Evolutionary conservation across 495 filamentous ascomycete genomes (phyloP).

Genomic region (Monascus purpureus): DNA sequence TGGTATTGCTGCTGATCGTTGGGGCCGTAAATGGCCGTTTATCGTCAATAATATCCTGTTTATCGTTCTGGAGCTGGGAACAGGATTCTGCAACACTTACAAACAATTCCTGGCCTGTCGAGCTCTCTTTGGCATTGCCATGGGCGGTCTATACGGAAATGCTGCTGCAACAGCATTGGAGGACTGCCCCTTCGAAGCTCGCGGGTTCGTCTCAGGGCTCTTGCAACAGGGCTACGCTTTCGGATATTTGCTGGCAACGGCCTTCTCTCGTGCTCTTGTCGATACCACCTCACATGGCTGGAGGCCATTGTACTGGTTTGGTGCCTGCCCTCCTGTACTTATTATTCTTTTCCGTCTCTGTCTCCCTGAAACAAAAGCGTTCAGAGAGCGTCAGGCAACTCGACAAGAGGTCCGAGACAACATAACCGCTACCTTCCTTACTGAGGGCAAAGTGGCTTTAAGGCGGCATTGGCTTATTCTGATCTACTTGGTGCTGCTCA

Average conservation of each 20-base stretch:
- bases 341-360: conserved; percentile 66
- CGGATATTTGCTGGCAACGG: conserved; percentile 69
- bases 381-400: conserved; percentile 44
- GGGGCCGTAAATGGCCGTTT: conserved; percentile 81
- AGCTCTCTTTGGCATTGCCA: conserved; percentile 77
- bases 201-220: conserved; percentile 68
- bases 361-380: conserved; percentile 64
- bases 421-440: conserved; percentile 48
- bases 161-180: conserved; percentile 76
- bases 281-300: conserved; percentile 59
- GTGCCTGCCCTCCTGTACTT: conserved; percentile 61
- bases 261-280: conserved; percentile 60
- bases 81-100: conserved; percentile 68
- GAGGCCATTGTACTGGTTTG: conserved; percentile 83
- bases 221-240: conserved; percentile 85
- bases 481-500: conserved; percentile 67
- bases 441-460: conserved; percentile 63
- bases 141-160: conserved; percentile 84
- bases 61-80: conserved; percentile 64
- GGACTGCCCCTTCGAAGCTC: conserved; percentile 59
- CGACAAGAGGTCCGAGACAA: conserved; percentile 34
- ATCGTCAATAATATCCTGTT: conserved; percentile 73
- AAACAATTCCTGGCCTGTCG: conserved; percentile 64
- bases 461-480: conserved; percentile 67
- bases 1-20: conserved; percentile 69